Evolutionary conservation across 306 rosid genomes (phyloP).

Genomic region (Quercus gilva): DNA sequence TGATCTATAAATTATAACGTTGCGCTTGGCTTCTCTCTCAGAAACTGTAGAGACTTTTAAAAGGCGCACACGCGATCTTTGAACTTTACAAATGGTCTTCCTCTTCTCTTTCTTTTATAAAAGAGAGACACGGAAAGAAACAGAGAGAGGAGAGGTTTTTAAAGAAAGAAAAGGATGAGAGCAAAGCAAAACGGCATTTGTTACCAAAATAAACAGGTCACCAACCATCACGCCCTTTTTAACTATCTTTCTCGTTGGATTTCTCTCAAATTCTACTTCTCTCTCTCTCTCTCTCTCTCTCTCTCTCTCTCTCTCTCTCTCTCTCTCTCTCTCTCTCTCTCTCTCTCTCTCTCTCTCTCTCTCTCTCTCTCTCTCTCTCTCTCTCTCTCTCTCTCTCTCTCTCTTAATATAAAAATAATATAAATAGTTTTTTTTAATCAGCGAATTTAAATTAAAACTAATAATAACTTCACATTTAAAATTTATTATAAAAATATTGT

Average conservation of each 20-base stretch:
- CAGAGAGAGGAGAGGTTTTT: not conserved
- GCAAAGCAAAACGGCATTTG: not conserved
- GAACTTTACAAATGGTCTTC: not conserved
- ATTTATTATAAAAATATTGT: no score
- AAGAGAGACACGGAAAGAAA: not conserved
- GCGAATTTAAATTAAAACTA: accelerated
- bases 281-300: no score
- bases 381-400: no score
- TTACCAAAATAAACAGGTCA: slow-evolving; percentile 16
- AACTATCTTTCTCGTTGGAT: not conserved
- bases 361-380: no score
- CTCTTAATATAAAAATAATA: no score
- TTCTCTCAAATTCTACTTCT: not conserved
- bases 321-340: no score
- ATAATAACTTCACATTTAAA: accelerated
- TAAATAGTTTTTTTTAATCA: not conserved
- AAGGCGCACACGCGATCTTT: slow-evolving; percentile 1
- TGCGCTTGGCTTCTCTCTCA: not conserved
- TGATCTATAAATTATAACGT: not conserved
- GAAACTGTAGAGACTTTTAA: not conserved
- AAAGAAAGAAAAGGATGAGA: no score
- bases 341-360: no score
- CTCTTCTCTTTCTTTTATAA: not conserved
- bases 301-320: no score
- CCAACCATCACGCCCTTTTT: slow-evolving; percentile 5